A percentile compares a stretch with the other conserved stretches of the same genome.
Evolutionary conservation across 2,329 filamentous ascomycete species (phyloP).

Genomic region (Sclerotinia minor): DNA sequence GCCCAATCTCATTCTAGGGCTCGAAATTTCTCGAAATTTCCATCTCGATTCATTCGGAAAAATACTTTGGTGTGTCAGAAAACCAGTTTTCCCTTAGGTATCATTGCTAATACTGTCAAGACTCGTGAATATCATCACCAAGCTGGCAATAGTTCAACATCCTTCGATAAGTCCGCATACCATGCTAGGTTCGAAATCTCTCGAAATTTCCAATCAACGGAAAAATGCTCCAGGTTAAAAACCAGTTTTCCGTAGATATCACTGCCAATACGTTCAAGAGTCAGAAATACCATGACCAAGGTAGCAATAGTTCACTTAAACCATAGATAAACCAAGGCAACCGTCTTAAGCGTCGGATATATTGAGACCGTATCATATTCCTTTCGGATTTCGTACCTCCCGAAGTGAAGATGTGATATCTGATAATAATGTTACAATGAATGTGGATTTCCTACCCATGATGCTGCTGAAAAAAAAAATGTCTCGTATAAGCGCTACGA

Average conservation of each 20-base stretch:
- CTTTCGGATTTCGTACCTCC: background rate
- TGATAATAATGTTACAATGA: background rate
- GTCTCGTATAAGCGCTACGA: constrained; percentile 8
- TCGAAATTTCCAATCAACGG: background rate
- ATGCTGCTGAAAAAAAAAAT: background rate
- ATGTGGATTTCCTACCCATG: background rate
- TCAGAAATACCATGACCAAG: constrained; percentile 5
- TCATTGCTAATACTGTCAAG: too few relatives aligned
- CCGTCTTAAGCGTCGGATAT: background rate
- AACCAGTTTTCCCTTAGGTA: too few relatives aligned
- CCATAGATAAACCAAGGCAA: background rate
- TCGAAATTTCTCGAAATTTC: too few relatives aligned
- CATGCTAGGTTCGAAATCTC: background rate
- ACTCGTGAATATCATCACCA: too few relatives aligned
- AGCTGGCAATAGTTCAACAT: background rate
- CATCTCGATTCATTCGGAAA: too few relatives aligned
- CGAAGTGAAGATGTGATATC: background rate
- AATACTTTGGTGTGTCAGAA: too few relatives aligned
- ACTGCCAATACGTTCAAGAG: background rate
- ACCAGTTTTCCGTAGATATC: background rate
- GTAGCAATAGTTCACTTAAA: background rate
- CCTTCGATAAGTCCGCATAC: background rate
- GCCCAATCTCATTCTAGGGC: background rate
- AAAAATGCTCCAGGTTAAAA: background rate
- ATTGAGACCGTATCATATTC: background rate